Conservation (phyloP, 768 basidiomycete species). For the Boletus sp. region DNA sequence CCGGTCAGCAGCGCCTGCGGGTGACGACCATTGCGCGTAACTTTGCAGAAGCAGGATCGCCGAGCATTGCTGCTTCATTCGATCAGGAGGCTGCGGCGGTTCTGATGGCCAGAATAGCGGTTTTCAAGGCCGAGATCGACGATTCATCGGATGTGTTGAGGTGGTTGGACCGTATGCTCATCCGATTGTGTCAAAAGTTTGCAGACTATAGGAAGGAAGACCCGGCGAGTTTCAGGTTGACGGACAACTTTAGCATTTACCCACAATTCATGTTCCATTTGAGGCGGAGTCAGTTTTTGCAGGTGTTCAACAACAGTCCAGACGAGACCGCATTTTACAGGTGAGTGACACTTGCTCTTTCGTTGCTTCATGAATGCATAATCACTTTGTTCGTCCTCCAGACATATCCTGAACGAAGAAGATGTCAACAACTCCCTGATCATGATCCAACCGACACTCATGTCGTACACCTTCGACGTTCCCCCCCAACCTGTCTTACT, state of each 20-base stretch:
- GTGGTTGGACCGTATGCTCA: slow-evolving; percentile 98
- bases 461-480: slow-evolving; percentile 95
- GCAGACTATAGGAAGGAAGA: slow-evolving; percentile 99
- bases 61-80: slow-evolving; percentile 87
- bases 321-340: slow-evolving; percentile 99
- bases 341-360: slow-evolving; percentile 38
- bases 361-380: background rate
- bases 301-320: slow-evolving; percentile 99
- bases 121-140: slow-evolving; percentile 99
- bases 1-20: slow-evolving; percentile 89
- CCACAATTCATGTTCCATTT: slow-evolving; percentile 99
- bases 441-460: slow-evolving; percentile 99
- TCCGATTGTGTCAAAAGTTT: slow-evolving; percentile 97
- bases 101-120: slow-evolving; percentile 96
- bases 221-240: slow-evolving; percentile 85
- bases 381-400: slow-evolving; percentile 29
- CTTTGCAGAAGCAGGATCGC: slow-evolving; percentile 97
- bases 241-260: slow-evolving; percentile 97
- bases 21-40: slow-evolving; percentile 98
- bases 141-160: slow-evolving; percentile 94
- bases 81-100: slow-evolving; percentile 99
- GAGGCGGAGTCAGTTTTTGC: slow-evolving; percentile 94
- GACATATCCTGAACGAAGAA: slow-evolving; percentile 93
- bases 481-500: slow-evolving; percentile 91
- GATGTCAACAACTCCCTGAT: slow-evolving; percentile 99